Conservation (phyloP, 805 yeast genomes). For the Scheffersomyces spartinae region DNA sequence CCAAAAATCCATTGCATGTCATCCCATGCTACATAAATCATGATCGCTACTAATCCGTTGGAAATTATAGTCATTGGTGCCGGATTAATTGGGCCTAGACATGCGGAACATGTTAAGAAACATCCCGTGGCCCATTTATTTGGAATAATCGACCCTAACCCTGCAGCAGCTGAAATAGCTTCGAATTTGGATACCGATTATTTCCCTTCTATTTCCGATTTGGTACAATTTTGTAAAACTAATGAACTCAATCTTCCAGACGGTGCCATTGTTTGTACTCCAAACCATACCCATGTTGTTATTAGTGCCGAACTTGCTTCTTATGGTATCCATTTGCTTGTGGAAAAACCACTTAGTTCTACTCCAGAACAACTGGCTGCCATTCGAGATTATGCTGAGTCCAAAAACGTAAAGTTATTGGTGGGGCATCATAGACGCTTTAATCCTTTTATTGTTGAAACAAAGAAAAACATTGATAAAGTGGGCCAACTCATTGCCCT, state of each 20-base stretch:
- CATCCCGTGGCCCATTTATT: slow-evolving; percentile 15
- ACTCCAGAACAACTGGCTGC: slow-evolving; percentile 18
- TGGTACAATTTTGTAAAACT: slow-evolving; percentile 14
- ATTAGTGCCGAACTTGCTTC: slow-evolving; percentile 19
- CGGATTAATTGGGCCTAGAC: slow-evolving; percentile 31
- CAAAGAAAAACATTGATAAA: slow-evolving; percentile 15
- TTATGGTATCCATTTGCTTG: slow-evolving; percentile 20
- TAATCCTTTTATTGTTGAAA: slow-evolving; percentile 25
- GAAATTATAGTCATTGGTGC: too few relatives aligned
- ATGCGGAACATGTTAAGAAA: slow-evolving; percentile 20
- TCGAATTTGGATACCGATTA: slow-evolving; percentile 11
- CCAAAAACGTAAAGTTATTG: slow-evolving; percentile 15
- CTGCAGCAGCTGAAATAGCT: slow-evolving; percentile 21
- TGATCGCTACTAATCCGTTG: too few relatives aligned
- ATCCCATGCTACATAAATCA: too few relatives aligned
- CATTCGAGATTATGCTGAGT: slow-evolving; percentile 12
- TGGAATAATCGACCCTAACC: slow-evolving; percentile 24
- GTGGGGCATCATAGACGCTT: slow-evolving; percentile 32
- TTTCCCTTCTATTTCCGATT: slow-evolving; percentile 14
- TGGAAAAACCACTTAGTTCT: slow-evolving; percentile 27
- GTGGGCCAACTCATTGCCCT: slow-evolving; percentile 23
- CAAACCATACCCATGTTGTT: slow-evolving; percentile 25
- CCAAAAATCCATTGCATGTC: too few relatives aligned
- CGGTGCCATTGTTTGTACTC: slow-evolving; percentile 30
- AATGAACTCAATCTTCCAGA: slow-evolving; percentile 13